Evolutionary conservation across 2,329 filamentous ascomycete genomes (phyloP).

Genomic region (Trichoderma sp.): DNA sequence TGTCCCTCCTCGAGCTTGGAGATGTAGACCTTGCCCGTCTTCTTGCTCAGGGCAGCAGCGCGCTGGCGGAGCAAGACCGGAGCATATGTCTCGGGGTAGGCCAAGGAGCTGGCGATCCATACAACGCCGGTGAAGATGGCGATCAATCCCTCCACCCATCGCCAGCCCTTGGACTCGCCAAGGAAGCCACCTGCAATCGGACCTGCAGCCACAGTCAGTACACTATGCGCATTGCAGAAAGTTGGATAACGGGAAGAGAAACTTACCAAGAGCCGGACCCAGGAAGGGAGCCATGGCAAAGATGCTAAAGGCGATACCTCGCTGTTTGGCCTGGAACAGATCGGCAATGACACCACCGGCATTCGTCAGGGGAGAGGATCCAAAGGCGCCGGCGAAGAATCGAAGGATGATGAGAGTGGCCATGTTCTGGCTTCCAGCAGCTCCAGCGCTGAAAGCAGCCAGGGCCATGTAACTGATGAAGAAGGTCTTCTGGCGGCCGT

Average conservation of each 20-base stretch:
- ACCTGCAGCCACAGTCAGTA: slow-evolving; percentile 38
- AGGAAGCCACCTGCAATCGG: slow-evolving; percentile 67
- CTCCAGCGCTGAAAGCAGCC: slow-evolving; percentile 63
- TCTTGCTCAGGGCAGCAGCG: slow-evolving; percentile 52
- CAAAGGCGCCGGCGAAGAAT: slow-evolving; percentile 68
- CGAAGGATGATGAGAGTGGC: slow-evolving; percentile 65
- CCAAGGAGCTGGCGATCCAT: slow-evolving; percentile 55
- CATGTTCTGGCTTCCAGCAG: slow-evolving; percentile 60
- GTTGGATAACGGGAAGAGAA: background rate
- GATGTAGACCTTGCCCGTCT: slow-evolving; percentile 59
- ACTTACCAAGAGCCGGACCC: slow-evolving; percentile 56
- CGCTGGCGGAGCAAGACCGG: slow-evolving; percentile 59
- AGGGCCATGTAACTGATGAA: slow-evolving; percentile 60
- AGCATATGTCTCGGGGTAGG: slow-evolving; percentile 63
- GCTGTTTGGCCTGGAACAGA: slow-evolving; percentile 57
- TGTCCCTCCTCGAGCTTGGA: slow-evolving; percentile 51
- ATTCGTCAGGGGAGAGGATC: slow-evolving; percentile 64
- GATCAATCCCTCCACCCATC: slow-evolving; percentile 66
- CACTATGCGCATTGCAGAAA: background rate
- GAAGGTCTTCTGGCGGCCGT: slow-evolving; percentile 62
- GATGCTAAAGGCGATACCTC: slow-evolving; percentile 60
- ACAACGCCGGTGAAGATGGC: slow-evolving; percentile 62
- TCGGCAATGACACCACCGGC: slow-evolving; percentile 66
- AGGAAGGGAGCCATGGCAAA: slow-evolving; percentile 67
- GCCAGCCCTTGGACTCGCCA: slow-evolving; percentile 61